A percentile compares a stretch with the other conserved stretches of the same genome.
Evolutionary conservation across 176 grass and related monocot species (phyloP).

Genomic region (Saccharum officinarum): DNA sequence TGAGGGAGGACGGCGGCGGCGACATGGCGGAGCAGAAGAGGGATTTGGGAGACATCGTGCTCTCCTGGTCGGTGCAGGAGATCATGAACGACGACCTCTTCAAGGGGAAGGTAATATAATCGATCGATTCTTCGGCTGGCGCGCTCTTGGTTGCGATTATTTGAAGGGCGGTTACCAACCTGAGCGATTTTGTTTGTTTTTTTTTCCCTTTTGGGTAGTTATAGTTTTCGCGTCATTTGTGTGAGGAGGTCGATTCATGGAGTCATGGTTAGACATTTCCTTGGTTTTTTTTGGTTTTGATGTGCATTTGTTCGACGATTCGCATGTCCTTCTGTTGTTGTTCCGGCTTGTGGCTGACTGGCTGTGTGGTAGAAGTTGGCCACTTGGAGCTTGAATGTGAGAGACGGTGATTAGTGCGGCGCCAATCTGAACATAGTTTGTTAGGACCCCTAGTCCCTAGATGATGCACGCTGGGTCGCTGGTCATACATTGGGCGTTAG

Average conservation of each 20-base stretch:
- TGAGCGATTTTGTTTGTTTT: not conserved
- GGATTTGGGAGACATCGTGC: conserved; percentile 49
- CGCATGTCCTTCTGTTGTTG: not conserved
- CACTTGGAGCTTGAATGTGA: not conserved
- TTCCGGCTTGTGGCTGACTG: not conserved
- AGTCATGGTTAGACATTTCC: too few species aligned
- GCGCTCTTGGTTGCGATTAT: not conserved
- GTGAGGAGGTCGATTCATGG: too few species aligned
- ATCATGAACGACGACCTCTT: conserved; percentile 41
- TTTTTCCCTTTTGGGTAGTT: too few species aligned
- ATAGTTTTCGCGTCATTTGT: too few species aligned
- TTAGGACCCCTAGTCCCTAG: not conserved
- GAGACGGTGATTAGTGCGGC: not conserved
- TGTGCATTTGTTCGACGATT: too few species aligned
- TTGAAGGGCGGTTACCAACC: not conserved
- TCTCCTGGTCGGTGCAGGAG: conserved; percentile 54
- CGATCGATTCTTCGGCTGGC: not conserved
- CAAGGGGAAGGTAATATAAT: conserved; percentile 46
- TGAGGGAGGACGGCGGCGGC: not conserved
- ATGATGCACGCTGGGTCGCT: not conserved
- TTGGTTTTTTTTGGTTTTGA: too few species aligned
- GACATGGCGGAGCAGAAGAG: conserved; percentile 19
- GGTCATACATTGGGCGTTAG: not conserved
- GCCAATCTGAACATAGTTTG: not conserved
- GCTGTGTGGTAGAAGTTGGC: not conserved